These are phyloP conservation scores for Arabis alpina DNA, from an alignment of 345 rosid genomes.

Conservation along the genomic window DNA sequence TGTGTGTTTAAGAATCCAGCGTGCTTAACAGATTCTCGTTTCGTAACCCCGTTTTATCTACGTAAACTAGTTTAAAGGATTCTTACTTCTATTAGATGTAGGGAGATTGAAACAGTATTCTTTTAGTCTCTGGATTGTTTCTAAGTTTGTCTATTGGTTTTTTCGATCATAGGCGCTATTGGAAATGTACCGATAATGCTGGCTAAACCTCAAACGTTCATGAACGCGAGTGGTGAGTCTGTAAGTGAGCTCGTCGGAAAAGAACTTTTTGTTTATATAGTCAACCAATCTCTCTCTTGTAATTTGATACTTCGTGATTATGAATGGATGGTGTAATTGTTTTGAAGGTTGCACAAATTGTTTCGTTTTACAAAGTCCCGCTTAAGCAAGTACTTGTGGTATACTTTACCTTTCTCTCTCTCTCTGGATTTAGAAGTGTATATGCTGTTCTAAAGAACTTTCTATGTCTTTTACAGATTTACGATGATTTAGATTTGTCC, in stretches of 20 bases:
- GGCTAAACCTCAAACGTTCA: conserved; percentile 95
- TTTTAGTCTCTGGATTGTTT: neutral
- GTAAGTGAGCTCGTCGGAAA: conserved; percentile 66
- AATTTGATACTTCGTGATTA: conserved; percentile 14
- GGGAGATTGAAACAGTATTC: neutral
- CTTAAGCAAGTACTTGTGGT: conserved; percentile 95
- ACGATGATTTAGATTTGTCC: conserved; percentile 94
- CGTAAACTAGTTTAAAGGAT: neutral
- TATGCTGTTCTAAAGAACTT: conserved; percentile 3
- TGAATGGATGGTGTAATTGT: conserved; percentile 29
- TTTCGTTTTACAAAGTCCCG: conserved; percentile 87
- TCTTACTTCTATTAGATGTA: conserved; percentile 1
- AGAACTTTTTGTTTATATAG: conserved; percentile 28
- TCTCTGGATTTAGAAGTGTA: conserved; percentile 1
- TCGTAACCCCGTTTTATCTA: neutral
- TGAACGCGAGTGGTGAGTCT: conserved; percentile 95
- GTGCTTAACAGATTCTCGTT: conserved; percentile 15
- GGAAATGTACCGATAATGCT: conserved; percentile 85
- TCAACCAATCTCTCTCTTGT: conserved; percentile 5
- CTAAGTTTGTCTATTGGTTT: conserved; percentile 14
- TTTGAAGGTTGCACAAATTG: conserved; percentile 82
- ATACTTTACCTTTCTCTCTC: conserved; percentile 35
- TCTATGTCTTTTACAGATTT: conserved; percentile 54
- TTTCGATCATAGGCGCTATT: conserved; percentile 60
- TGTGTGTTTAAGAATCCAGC: neutral